These are phyloP conservation scores for Heterobasidion irregulare DNA, from an alignment of 1,284 basidiomycete species.

Conservation along the genomic window DNA sequence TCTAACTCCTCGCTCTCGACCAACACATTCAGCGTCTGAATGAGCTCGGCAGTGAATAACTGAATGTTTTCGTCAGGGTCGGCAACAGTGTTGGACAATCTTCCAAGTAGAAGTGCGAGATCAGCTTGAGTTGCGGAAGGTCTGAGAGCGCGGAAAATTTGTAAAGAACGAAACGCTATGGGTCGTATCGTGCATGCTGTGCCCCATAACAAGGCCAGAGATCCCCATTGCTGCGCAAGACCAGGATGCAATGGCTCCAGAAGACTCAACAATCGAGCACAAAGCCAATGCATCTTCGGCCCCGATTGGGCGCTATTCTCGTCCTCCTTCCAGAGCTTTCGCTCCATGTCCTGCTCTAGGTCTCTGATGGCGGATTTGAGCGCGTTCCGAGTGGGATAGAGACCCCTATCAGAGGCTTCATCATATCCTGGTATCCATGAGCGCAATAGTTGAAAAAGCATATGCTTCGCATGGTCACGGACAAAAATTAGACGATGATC, in stretches of 20 bases:
- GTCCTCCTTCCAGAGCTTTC: conserved; percentile 69
- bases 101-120: conserved; percentile 75
- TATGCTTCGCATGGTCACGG: conserved; percentile 59
- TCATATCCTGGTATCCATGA: conserved; percentile 72
- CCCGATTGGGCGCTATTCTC: conserved; percentile 46
- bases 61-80: conserved; percentile 72
- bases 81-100: conserved; percentile 81
- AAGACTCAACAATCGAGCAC: conserved; percentile 59
- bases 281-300: conserved; percentile 64
- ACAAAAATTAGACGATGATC: conserved; percentile 72
- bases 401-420: conserved; percentile 47
- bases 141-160: conserved; percentile 83
- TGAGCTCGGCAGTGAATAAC: conserved; percentile 77
- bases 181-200: conserved; percentile 83
- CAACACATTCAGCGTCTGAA: conserved; percentile 71
- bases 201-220: conserved; percentile 77
- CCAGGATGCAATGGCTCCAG: conserved; percentile 63
- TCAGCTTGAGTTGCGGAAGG: conserved; percentile 67
- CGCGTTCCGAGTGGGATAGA: conserved; percentile 34
- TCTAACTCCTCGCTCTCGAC: conserved; percentile 52
- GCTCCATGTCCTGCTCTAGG: conserved; percentile 52
- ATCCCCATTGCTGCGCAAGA: conserved; percentile 74
- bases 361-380: conserved; percentile 44
- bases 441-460: conserved; percentile 77
- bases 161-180: conserved; percentile 84